A percentile compares a stretch with the other conserved stretches of the same genome.
These are phyloP conservation scores for Boletus patriciae DNA, from an alignment of 768 basidiomycete species.

Conservation along the genomic window DNA sequence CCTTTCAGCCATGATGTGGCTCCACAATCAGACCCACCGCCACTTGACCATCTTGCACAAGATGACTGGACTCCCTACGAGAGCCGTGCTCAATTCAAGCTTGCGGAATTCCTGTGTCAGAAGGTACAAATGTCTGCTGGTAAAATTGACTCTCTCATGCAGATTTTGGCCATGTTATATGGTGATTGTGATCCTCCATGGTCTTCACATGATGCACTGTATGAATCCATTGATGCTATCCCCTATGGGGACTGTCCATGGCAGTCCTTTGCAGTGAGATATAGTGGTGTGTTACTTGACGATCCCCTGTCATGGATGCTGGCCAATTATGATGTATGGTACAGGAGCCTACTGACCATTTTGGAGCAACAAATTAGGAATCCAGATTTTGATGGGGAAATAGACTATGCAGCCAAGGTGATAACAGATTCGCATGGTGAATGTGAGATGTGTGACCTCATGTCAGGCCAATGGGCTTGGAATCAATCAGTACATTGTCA, in stretches of 20 bases:
- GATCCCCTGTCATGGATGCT: not conserved
- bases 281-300: not conserved
- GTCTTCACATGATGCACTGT: not conserved
- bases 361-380: not conserved
- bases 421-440: not conserved
- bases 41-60: not conserved
- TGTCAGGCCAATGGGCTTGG: slow-evolving; percentile 16
- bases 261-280: not conserved
- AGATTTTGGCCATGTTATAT: not conserved
- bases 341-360: not conserved
- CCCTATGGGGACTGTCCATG: not conserved
- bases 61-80: not conserved
- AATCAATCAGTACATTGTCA: not conserved
- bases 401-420: not conserved
- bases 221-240: not conserved
- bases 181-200: not conserved
- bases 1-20: too few relatives aligned
- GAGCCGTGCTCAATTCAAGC: too few relatives aligned
- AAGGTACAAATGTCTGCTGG: not conserved
- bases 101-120: too few relatives aligned
- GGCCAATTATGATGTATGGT: not conserved
- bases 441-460: not conserved
- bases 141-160: not conserved
- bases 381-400: not conserved
- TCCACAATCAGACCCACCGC: too few relatives aligned